These are phyloP conservation scores for Cadophora sp. DNA, from an alignment of 2,329 filamentous ascomycete species.

Conservation along the genomic window DNA sequence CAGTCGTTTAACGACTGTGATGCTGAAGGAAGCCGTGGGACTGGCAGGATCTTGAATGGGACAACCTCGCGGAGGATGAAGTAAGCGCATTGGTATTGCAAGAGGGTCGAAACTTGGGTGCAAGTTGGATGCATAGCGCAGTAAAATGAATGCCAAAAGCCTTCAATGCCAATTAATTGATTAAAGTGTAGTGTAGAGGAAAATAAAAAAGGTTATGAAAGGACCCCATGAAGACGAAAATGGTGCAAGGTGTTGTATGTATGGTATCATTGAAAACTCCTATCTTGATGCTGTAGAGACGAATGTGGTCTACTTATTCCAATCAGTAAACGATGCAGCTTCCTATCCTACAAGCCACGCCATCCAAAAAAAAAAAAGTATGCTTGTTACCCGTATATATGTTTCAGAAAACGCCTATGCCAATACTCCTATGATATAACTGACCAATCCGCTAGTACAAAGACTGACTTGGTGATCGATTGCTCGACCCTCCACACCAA, in stretches of 20 bases:
- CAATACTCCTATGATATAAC: conserved; percentile 2
- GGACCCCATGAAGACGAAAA: too few species aligned
- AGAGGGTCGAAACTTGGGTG: too few species aligned
- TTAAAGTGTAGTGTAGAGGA: too few species aligned
- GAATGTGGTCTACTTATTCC: conserved; percentile 6
- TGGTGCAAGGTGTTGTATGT: neutral
- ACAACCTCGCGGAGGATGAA: too few species aligned
- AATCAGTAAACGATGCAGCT: conserved; percentile 17
- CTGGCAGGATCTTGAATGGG: too few species aligned
- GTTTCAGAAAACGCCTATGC: neutral
- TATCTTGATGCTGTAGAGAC: conserved; percentile 19
- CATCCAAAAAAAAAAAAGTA: conserved; percentile 18
- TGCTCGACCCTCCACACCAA: conserved; percentile 57
- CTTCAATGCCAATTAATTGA: too few species aligned
- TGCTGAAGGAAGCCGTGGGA: too few species aligned
- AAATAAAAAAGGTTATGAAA: too few species aligned
- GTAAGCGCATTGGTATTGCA: too few species aligned
- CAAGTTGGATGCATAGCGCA: too few species aligned
- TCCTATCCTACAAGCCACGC: conserved; percentile 18
- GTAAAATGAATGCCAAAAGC: too few species aligned
- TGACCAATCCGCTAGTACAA: conserved; percentile 1
- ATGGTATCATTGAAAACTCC: conserved; percentile 26
- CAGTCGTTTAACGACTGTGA: too few species aligned
- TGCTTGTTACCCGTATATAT: conserved; percentile 15
- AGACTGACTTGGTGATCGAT: conserved; percentile 20